Evolutionary conservation across 2,329 filamentous ascomycete genomes (phyloP).

Genomic region (Botrytis fragariae): DNA sequence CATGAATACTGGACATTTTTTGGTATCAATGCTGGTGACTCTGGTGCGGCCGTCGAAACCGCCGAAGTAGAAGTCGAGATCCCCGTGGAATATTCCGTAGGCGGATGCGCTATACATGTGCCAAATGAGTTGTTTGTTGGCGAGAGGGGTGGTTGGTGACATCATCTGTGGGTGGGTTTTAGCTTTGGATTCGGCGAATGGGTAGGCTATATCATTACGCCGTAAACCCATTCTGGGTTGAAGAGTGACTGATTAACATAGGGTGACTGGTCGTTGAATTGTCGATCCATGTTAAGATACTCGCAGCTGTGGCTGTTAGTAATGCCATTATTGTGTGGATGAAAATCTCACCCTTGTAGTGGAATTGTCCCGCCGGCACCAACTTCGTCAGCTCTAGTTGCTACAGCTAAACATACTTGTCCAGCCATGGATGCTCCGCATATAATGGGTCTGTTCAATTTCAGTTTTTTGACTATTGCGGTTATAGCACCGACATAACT

Average conservation of each 20-base stretch:
- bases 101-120: constrained; percentile 49
- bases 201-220: not conserved
- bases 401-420: constrained; percentile 48
- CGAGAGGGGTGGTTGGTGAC: constrained; percentile 12
- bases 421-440: constrained; percentile 52
- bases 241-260: constrained; percentile 10
- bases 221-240: constrained; percentile 8
- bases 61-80: constrained; percentile 51
- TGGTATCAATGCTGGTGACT: constrained; percentile 46
- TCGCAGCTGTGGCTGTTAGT: constrained; percentile 3
- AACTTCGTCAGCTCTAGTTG: constrained; percentile 47
- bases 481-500: constrained; percentile 7
- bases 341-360: constrained; percentile 42
- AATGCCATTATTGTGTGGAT: not conserved
- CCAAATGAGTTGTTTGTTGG: constrained; percentile 47
- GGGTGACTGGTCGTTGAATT: constrained; percentile 2
- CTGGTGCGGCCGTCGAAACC: constrained; percentile 49
- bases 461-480: constrained; percentile 43
- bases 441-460: constrained; percentile 47
- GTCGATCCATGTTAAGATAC: not conserved
- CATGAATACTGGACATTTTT: constrained; percentile 50
- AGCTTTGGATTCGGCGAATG: not conserved
- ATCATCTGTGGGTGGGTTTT: not conserved
- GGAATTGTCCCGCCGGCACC: constrained; percentile 47
- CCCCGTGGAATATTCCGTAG: constrained; percentile 52